phyloP scores from a whole-genome alignment of 2,329 filamentous ascomycete species.

The Coniochaeta hoffmannii region DNA sequence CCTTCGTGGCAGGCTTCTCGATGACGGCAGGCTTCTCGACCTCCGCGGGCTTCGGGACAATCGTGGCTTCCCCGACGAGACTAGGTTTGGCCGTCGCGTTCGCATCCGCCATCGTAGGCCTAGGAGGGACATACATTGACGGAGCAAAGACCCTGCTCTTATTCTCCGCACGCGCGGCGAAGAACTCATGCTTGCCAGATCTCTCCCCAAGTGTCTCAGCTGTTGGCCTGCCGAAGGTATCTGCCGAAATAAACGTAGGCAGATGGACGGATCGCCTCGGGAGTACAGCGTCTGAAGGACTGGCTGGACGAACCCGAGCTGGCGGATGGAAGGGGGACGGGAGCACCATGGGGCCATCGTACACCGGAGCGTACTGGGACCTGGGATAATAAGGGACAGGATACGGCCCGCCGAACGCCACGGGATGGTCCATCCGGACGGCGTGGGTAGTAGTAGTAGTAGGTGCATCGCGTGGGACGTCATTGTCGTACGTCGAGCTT shows the following conservation, averaged over 20 bases:
- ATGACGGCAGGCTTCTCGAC: neutral
- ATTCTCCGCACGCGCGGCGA: slow-evolving; percentile 18
- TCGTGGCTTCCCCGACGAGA: neutral
- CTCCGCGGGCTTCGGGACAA: neutral
- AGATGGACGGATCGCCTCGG: slow-evolving; percentile 1
- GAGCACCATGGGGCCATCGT: neutral
- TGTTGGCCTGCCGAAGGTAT: neutral
- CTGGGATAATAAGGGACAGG: neutral
- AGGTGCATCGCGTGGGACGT: neutral
- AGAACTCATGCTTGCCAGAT: slow-evolving; percentile 18
- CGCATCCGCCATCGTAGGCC: neutral
- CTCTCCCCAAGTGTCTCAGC: slow-evolving; percentile 11
- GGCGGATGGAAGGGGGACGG: neutral
- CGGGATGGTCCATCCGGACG: neutral
- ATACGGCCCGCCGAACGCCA: neutral
- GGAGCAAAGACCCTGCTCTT: slow-evolving; percentile 7
- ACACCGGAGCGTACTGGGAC: neutral
- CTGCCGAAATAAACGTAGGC: neutral
- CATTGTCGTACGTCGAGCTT: neutral
- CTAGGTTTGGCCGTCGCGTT: neutral
- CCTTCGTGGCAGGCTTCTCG: too few relatives aligned
- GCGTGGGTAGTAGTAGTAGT: neutral
- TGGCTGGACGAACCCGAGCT: slow-evolving; percentile 7
- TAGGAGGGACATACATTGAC: too few relatives aligned
- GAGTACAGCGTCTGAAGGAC: slow-evolving; percentile 11